Evolutionary conservation across 1,284 basidiomycete genomes (phyloP).

Genomic region (Fomes fomentarius): DNA sequence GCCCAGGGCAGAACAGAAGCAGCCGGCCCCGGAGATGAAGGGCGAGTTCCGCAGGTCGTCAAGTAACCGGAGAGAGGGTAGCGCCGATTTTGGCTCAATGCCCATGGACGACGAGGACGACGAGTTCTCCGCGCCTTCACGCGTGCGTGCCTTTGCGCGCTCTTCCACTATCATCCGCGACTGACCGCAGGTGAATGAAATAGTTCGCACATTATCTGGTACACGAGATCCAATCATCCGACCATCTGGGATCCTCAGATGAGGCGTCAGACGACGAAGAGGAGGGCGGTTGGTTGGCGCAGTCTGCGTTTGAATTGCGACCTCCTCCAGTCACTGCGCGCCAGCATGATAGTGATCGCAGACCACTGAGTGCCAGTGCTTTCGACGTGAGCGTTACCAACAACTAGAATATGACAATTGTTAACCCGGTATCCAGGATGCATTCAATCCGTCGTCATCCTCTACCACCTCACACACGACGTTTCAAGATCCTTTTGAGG

Average conservation of each 20-base stretch:
- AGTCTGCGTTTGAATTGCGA: constrained; percentile 68
- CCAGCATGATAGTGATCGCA: constrained; percentile 48
- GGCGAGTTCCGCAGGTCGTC: constrained; percentile 63
- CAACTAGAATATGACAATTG: not conserved
- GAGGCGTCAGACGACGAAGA: constrained; percentile 61
- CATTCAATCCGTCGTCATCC: constrained; percentile 48
- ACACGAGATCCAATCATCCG: constrained; percentile 68
- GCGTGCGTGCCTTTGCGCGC: constrained; percentile 54
- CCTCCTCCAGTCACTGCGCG: constrained; percentile 58
- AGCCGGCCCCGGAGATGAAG: constrained; percentile 35
- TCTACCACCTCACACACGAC: constrained; percentile 16
- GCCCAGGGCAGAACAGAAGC: constrained; percentile 23
- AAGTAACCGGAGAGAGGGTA: constrained; percentile 52
- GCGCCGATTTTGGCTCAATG: constrained; percentile 69
- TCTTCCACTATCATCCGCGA: not conserved
- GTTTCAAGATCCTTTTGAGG: constrained; percentile 58
- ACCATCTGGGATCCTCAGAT: constrained; percentile 56
- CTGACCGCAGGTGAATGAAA: not conserved
- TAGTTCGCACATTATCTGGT: constrained; percentile 78
- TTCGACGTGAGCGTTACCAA: constrained; percentile 57
- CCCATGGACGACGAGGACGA: constrained; percentile 51
- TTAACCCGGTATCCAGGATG: constrained; percentile 44
- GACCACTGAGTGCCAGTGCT: constrained; percentile 51
- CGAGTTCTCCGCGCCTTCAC: constrained; percentile 45
- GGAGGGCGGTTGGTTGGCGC: constrained; percentile 77